Base-by-base conservation (phyloP, 768 basidiomycete genomes). In the Floccularia luteovirens region DNA sequence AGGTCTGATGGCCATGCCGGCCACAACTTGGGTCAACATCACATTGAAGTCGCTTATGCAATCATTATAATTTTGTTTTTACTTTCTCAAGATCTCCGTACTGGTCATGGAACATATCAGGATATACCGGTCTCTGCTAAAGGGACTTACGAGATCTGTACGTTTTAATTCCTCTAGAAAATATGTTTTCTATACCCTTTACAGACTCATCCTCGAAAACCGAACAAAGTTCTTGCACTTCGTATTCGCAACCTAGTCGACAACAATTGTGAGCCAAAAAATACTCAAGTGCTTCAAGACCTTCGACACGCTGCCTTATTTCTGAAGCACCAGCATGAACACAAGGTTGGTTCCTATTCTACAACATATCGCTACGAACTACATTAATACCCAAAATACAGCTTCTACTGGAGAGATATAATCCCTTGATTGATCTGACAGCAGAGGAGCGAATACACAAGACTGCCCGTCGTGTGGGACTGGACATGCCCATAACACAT, bases 321-420 rank as follows among this genome's bases (percentile, higher is more conserved):
- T 57, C 55, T 94, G 58, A 64, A 64, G 31, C 77, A 88, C 5
- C 82, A 89, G 52, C 65, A 85, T 44, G 73, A 78, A 53, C 70
- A 94, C 67, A 86, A 85, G 69, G 91, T 84, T 36, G 53, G 67
- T 53, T 21, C 24, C 4, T 21, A 1, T 4, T 38, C 24, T 36
- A 6, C n/a, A n/a, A n/a, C n/a, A n/a, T n/a, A n/a, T n/a, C n/a
- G 25, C 19, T 17, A 24, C 6, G 24, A n/a, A 21, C 13, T 34
- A 22, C 10, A 30, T 12, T 31, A 23, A 11, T 34, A 33, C 22
- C 19, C 24, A 30, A 4, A 32, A 27, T 5, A 33, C 52, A 96
- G 92, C 66, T 65, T 16, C 64, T 96, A 35, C 59, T 96, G 45
- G 85, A 89, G 39, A 70, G 89, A 39, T 97, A 97, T 64, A 94